phyloP scores from a whole-genome alignment of 768 basidiomycete genomes.

The Mycena pura region DNA sequence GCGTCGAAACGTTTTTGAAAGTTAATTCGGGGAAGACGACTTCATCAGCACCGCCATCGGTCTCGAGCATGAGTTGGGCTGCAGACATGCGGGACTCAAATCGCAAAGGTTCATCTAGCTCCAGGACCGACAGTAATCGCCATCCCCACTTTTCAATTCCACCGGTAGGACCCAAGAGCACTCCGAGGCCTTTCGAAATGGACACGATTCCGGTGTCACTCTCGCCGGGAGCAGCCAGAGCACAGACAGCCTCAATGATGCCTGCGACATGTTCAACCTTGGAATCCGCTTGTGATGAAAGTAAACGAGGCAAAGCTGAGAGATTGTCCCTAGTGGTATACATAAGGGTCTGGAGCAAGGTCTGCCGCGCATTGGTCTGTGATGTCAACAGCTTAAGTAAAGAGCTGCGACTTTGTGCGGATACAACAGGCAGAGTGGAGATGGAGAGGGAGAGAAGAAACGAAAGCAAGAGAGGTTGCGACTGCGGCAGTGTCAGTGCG shows the following conservation, averaged over 20 bases:
- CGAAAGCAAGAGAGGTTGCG: slow-evolving; percentile 70
- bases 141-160: slow-evolving; percentile 94
- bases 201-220: slow-evolving; percentile 40
- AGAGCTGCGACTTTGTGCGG: slow-evolving; percentile 50
- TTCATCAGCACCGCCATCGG: slow-evolving; percentile 42
- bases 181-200: slow-evolving; percentile 61
- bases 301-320: slow-evolving; percentile 70
- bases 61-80: slow-evolving; percentile 66
- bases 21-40: slow-evolving; percentile 63
- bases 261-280: slow-evolving; percentile 73
- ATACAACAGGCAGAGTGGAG: slow-evolving; percentile 61
- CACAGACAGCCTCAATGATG: slow-evolving; percentile 75
- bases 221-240: slow-evolving; percentile 41
- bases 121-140: slow-evolving; percentile 81
- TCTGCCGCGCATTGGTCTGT: slow-evolving; percentile 48
- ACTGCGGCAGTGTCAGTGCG: slow-evolving; percentile 67
- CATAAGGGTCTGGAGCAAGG: slow-evolving; percentile 62
- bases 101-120: slow-evolving; percentile 66
- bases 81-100: slow-evolving; percentile 53
- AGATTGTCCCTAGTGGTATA: slow-evolving; percentile 71
- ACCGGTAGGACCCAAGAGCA: slow-evolving; percentile 79
- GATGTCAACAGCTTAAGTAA: slow-evolving; percentile 54
- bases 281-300: slow-evolving; percentile 74
- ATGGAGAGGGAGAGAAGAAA: slow-evolving; percentile 77
- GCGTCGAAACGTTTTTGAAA: slow-evolving; percentile 62